These are phyloP conservation scores for Nannizzia gypsea DNA, from an alignment of 2,329 filamentous ascomycete genomes.

Conservation along the genomic window DNA sequence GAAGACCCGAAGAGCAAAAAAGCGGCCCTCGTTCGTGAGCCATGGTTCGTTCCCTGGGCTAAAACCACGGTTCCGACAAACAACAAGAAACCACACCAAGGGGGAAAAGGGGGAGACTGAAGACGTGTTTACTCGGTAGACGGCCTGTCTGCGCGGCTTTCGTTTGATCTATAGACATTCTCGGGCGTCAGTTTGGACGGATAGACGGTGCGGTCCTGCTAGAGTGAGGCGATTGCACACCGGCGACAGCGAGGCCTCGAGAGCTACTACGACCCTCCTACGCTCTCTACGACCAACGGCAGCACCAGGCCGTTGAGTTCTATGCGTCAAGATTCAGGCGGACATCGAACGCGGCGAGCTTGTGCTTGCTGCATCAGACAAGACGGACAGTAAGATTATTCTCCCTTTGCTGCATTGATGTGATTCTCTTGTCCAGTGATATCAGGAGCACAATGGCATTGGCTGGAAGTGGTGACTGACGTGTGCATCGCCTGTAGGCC, in stretches of 20 bases:
- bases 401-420: not conserved
- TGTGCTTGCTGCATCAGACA: constrained; percentile 38
- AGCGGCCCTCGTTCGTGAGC: constrained; percentile 17
- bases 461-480: not conserved
- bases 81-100: constrained; percentile 8
- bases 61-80: constrained; percentile 17
- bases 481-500: constrained; percentile 21
- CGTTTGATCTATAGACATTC: not conserved
- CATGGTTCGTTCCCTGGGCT: constrained; percentile 24
- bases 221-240: too few species aligned
- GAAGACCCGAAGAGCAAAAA: not conserved
- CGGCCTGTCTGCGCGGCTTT: constrained; percentile 8
- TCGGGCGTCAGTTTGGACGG: not conserved
- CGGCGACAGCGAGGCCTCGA: not conserved
- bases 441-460: not conserved
- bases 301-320: constrained; percentile 24
- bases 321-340: constrained; percentile 37
- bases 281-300: constrained; percentile 1
- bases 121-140: constrained; percentile 17
- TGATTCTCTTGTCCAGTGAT: not conserved
- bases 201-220: too few species aligned
- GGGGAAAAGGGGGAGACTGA: not conserved
- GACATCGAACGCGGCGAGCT: constrained; percentile 37
- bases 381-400: constrained; percentile 32
- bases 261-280: not conserved